Evolutionary conservation across 1,139 yeast species (phyloP).

Genomic region (Protomyces pachydermus): DNA sequence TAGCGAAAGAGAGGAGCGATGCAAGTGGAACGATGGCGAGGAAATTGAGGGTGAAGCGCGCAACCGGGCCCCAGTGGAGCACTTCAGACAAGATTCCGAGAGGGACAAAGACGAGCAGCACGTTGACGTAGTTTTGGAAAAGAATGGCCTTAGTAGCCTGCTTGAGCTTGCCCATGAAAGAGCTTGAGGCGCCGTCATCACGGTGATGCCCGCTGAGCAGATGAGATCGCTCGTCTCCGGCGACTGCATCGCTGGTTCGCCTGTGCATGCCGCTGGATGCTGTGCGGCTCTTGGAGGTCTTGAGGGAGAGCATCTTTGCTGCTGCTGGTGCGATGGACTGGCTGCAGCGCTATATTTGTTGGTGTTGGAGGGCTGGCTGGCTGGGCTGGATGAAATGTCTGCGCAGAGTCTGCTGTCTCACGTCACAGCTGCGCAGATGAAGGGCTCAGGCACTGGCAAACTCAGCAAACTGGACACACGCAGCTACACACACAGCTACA

Average conservation of each 20-base stretch:
- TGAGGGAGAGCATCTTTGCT: slow-evolving; percentile 15
- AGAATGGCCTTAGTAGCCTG: slow-evolving; percentile 11
- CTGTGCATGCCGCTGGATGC: slow-evolving; percentile 8
- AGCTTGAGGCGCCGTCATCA: neutral
- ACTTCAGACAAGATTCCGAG: slow-evolving; percentile 70
- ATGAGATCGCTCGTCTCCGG: slow-evolving; percentile 10
- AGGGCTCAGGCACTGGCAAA: too few relatives aligned
- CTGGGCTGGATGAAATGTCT: too few relatives aligned
- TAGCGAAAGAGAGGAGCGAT: slow-evolving; percentile 59
- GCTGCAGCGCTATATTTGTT: too few relatives aligned
- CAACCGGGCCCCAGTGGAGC: slow-evolving; percentile 55
- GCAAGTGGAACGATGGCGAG: slow-evolving; percentile 93
- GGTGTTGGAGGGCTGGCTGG: too few relatives aligned
- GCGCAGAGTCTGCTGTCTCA: too few relatives aligned
- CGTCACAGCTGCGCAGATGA: too few relatives aligned
- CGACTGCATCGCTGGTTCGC: slow-evolving; percentile 10
- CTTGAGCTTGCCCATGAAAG: slow-evolving; percentile 4
- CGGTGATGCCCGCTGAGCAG: slow-evolving; percentile 5
- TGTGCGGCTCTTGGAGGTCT: slow-evolving; percentile 13
- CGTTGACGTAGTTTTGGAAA: slow-evolving; percentile 61
- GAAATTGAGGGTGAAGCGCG: slow-evolving; percentile 70
- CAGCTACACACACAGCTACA: too few relatives aligned
- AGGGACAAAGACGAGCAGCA: slow-evolving; percentile 75
- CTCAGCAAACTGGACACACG: too few relatives aligned
- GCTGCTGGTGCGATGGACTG: neutral